Conservation (phyloP, 176 grass and related monocot species). For the Tuctoria greenei region DNA sequence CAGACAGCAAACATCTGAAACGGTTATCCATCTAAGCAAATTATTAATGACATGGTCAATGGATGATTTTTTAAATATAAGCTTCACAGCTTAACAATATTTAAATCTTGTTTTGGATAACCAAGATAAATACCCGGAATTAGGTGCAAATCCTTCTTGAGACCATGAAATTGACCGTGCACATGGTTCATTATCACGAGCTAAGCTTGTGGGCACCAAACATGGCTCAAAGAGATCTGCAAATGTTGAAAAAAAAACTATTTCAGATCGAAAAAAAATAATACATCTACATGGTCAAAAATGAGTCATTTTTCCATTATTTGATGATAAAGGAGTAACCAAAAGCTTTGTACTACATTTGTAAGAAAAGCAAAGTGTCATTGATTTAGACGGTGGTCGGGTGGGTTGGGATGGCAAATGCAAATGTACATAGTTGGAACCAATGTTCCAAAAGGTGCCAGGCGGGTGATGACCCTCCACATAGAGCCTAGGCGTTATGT, state of each 20-base stretch:
- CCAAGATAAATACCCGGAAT: conserved; percentile 53
- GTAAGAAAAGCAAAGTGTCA: neutral
- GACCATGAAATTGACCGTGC: conserved; percentile 90
- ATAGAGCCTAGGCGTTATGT: no score
- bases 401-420: neutral
- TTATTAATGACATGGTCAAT: neutral
- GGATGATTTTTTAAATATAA: neutral
- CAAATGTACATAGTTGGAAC: neutral
- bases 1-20: conserved; percentile 74
- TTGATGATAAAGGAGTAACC: neutral
- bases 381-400: neutral
- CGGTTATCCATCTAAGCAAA: conserved; percentile 26
- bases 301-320: neutral
- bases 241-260: conserved; percentile 30
- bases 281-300: neutral
- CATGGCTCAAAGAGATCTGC: conserved; percentile 81
- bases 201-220: conserved; percentile 65
- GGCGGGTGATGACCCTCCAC: no score
- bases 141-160: conserved; percentile 74
- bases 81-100: neutral
- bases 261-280: conserved; percentile 11
- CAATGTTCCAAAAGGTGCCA: no score
- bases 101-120: neutral
- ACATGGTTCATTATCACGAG: conserved; percentile 60
- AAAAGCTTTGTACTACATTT: neutral